Evolutionary conservation across 805 yeast genomes (phyloP), one percentile per base, ranked within the genome.

Genomic region (Saturnispora diversa): DNA sequence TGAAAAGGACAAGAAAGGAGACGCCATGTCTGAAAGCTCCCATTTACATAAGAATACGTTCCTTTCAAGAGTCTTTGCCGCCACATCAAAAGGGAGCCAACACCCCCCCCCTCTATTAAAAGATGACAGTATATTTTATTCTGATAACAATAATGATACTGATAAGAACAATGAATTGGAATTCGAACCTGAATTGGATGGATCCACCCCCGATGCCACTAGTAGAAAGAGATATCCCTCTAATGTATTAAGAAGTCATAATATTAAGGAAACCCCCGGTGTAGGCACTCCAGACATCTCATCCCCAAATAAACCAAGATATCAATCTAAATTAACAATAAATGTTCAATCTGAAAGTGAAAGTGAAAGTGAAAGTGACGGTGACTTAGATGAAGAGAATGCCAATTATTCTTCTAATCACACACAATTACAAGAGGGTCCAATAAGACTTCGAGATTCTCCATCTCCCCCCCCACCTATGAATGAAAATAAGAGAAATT

Each of bases 1-100:
- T n/a, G n/a, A n/a, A n/a, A n/a, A n/a, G n/a, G n/a, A n/a, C n/a
- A n/a, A n/a, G n/a, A n/a, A n/a, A n/a, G n/a, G n/a, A n/a, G n/a
- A n/a, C 16, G 7, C 21, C 16, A 39, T 39, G 42, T 25, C 42
- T 9, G 42, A 32, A 7, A 32, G 37, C 21, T 39, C 42, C 7
- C 42, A 39, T 10, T 20, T 39, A 24, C 28, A 47, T 15, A 63
- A 63, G 39, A 76, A 75, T 49, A 77, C 83, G 5, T 78, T 78
- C 51, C 63, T 78, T 44, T 75, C 81, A 8, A 64, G 84, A 31
- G 80, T 78, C 17, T 77, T 78, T 58, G 84, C 83, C 4, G 54
- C 62, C 35, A 55, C 58, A 30, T 63, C 67, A 8, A 53, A 57
- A 4, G 51, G 48, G 31, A 50, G 46, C 21, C 39, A 46, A 5